Conservation (phyloP, 805 yeast species). For the Allodekkera sacchari region DNA sequence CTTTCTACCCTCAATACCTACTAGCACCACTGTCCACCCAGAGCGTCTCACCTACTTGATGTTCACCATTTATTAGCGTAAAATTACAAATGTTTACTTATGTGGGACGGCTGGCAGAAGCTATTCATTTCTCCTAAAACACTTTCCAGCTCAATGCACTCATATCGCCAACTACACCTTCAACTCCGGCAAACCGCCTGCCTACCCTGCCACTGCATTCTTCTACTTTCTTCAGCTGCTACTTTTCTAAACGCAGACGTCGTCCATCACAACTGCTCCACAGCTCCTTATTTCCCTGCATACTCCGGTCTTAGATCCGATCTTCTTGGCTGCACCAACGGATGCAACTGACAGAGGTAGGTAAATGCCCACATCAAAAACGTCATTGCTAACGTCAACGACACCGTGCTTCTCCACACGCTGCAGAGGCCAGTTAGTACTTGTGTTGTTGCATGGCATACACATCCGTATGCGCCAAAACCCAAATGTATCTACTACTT, state of each 20-base stretch:
- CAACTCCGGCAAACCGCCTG: background rate
- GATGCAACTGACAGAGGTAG: constrained; percentile 80
- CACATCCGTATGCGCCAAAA: background rate
- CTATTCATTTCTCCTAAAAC: no score
- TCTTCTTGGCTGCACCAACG: constrained; percentile 83
- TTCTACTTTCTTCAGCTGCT: background rate
- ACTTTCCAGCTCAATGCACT: background rate
- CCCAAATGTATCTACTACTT: constrained; percentile 20
- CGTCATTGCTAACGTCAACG: constrained; percentile 55
- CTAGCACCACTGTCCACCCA: no score
- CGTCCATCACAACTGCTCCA: no score
- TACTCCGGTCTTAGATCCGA: constrained; percentile 83
- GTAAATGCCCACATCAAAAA: constrained; percentile 74
- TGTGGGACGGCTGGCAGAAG: no score
- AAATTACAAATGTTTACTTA: no score
- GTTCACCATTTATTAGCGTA: no score
- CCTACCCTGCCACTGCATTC: constrained; percentile 1
- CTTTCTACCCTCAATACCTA: no score
- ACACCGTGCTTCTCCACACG: constrained; percentile 70
- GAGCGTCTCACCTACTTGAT: no score
- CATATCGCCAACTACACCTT: background rate
- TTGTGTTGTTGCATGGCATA: background rate
- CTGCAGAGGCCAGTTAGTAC: constrained; percentile 18
- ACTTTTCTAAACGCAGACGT: background rate
- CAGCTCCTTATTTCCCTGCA: constrained; percentile 27